Conservation (phyloP, 1,139 yeast genomes). For the Arxiozyma telluris region DNA sequence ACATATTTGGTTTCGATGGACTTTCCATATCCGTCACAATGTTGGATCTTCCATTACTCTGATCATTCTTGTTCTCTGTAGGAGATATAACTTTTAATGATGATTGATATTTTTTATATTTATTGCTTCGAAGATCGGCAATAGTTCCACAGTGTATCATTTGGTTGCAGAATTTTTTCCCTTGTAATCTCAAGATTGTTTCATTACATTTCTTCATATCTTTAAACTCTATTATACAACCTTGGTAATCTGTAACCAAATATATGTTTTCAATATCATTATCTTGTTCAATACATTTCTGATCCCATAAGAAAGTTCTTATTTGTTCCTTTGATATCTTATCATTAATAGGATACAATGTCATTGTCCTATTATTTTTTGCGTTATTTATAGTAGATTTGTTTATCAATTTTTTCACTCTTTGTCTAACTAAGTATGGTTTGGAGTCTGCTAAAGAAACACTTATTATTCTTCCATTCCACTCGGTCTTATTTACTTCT, state of each 20-base stretch:
- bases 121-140: slow-evolving; percentile 24
- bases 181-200: slow-evolving; percentile 45
- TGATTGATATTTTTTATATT: neutral
- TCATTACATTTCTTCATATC: slow-evolving; percentile 45
- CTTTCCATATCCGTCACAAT: neutral
- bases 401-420: slow-evolving; percentile 24
- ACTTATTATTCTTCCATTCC: slow-evolving; percentile 39
- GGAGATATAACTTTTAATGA: neutral
- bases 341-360: slow-evolving; percentile 40
- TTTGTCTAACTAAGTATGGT: slow-evolving; percentile 29
- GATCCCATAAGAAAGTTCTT: slow-evolving; percentile 29
- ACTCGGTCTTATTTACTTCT: slow-evolving; percentile 30
- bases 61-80: neutral
- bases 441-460: slow-evolving; percentile 38
- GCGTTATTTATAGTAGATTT: slow-evolving; percentile 20
- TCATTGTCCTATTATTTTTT: slow-evolving; percentile 32
- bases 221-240: slow-evolving; percentile 48
- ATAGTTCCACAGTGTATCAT: slow-evolving; percentile 35
- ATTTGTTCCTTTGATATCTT: slow-evolving; percentile 41
- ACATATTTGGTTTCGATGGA: slow-evolving; percentile 13
- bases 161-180: slow-evolving; percentile 34
- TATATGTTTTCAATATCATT: slow-evolving; percentile 29
- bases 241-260: slow-evolving; percentile 40
- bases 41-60: too few relatives aligned
- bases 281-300: slow-evolving; percentile 32